A percentile compares a stretch with the other conserved stretches of the same genome.
Evolutionary conservation across 768 basidiomycete species (phyloP).

Genomic region (Suillus subaureus): DNA sequence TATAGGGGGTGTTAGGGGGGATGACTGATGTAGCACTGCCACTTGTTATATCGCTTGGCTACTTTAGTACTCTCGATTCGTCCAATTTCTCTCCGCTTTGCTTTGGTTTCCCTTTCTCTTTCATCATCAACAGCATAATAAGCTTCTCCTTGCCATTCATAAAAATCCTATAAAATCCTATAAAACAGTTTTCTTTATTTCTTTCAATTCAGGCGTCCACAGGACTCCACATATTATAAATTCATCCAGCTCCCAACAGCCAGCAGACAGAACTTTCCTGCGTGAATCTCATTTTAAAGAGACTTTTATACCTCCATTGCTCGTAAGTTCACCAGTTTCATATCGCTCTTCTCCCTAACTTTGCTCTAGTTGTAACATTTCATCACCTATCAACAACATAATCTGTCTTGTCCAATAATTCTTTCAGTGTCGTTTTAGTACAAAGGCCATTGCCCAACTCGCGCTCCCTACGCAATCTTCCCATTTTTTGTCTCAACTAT

Average conservation of each 20-base stretch:
- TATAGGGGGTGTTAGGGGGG: background rate
- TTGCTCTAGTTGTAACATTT: slow-evolving; percentile 19
- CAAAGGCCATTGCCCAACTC: slow-evolving; percentile 4
- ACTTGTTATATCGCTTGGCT: background rate
- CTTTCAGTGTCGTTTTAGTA: slow-evolving; percentile 23
- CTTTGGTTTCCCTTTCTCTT: slow-evolving; percentile 32
- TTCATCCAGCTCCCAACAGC: slow-evolving; percentile 12
- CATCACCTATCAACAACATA: slow-evolving; percentile 19
- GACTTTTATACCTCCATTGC: slow-evolving; percentile 17
- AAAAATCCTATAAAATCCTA: slow-evolving; percentile 13
- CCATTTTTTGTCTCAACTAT: slow-evolving; percentile 31
- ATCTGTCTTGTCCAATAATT: slow-evolving; percentile 35
- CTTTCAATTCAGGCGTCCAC: slow-evolving; percentile 13
- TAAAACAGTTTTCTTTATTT: slow-evolving; percentile 19
- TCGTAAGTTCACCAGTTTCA: background rate
- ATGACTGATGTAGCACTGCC: slow-evolving; percentile 11
- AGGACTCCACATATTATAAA: slow-evolving; percentile 22
- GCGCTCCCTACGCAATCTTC: slow-evolving; percentile 17
- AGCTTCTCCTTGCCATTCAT: slow-evolving; percentile 14
- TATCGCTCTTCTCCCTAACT: background rate
- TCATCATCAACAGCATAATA: slow-evolving; percentile 13
- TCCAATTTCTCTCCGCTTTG: slow-evolving; percentile 21
- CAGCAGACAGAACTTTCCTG: slow-evolving; percentile 11
- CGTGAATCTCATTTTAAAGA: slow-evolving; percentile 11
- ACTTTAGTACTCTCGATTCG: slow-evolving; percentile 27